phyloP scores from a whole-genome alignment of 1,284 basidiomycete species.

The Gastroboletus turbinatus region DNA sequence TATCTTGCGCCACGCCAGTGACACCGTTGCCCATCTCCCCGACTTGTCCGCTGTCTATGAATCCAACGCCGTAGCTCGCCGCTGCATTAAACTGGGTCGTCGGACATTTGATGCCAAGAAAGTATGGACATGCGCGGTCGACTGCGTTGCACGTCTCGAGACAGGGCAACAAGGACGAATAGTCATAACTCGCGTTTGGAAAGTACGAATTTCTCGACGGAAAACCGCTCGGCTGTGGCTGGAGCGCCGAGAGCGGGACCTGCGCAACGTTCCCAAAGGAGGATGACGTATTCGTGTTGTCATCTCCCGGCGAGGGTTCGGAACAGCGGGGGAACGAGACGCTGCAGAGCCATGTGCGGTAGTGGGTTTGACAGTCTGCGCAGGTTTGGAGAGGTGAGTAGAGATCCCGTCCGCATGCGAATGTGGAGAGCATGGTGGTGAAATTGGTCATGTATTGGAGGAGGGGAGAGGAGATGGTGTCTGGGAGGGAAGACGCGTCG shows the following conservation, averaged over 20 bases:
- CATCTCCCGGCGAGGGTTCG: conserved; percentile 36
- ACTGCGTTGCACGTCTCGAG: conserved; percentile 72
- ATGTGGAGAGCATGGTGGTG: conserved; percentile 65
- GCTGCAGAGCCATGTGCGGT: conserved; percentile 79
- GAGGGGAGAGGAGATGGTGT: conserved; percentile 48
- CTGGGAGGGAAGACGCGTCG: conserved; percentile 54
- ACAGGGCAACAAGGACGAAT: conserved; percentile 72
- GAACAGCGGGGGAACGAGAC: conserved; percentile 73
- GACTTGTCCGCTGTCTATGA: conserved; percentile 54
- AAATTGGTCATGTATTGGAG: conserved; percentile 69
- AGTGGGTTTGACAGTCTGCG: conserved; percentile 71
- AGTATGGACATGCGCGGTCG: conserved; percentile 75
- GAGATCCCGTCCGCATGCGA: conserved; percentile 77
- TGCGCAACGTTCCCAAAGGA: conserved; percentile 31
- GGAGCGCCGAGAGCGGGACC: conserved; percentile 45
- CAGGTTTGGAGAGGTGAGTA: conserved; percentile 81
- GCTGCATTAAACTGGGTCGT: conserved; percentile 59
- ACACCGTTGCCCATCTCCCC: conserved; percentile 46
- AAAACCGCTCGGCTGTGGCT: conserved; percentile 39
- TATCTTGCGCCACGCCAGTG: conserved; percentile 60
- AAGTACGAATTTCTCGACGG: conserved; percentile 48
- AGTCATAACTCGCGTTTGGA: conserved; percentile 44
- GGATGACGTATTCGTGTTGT: conserved; percentile 17
- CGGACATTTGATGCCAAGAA: conserved; percentile 75
- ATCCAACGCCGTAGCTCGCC: conserved; percentile 75